A percentile compares a stretch with the other conserved stretches of the same genome.
Conservation (phyloP, 2,329 filamentous ascomycete genomes). For the Penicillium sp. region DNA sequence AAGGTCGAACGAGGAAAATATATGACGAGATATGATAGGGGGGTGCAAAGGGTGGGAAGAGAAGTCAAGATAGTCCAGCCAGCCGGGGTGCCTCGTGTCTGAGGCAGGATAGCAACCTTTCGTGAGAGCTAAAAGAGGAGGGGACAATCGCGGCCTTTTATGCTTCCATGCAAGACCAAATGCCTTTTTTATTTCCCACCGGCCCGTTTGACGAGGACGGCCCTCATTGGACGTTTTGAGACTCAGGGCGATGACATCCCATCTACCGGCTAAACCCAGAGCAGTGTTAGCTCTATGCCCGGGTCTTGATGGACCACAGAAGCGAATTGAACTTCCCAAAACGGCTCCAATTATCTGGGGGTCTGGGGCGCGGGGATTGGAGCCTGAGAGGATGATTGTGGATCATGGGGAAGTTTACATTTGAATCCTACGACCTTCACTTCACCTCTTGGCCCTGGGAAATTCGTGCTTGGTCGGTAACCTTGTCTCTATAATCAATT, state of each 20-base stretch:
- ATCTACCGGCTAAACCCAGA: constrained; percentile 1
- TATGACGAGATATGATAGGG: too few species aligned
- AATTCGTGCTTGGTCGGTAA: background rate
- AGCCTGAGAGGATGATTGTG: background rate
- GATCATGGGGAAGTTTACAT: background rate
- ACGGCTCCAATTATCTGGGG: constrained; percentile 11
- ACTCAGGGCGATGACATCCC: background rate
- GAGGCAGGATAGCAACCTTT: background rate
- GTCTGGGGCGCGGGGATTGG: constrained; percentile 6
- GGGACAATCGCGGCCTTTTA: constrained; percentile 2
- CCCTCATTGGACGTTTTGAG: too few species aligned
- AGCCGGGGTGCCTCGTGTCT: background rate
- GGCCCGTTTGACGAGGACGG: background rate
- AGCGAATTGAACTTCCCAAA: constrained; percentile 17
- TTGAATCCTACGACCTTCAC: background rate
- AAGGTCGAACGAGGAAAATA: too few species aligned
- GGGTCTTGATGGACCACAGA: background rate
- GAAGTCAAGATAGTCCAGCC: background rate
- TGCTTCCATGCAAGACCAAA: background rate
- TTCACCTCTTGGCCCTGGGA: background rate
- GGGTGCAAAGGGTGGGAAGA: background rate
- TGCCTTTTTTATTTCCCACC: background rate
- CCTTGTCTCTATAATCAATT: background rate
- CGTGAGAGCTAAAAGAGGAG: background rate
- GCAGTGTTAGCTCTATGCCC: background rate